Base-by-base conservation (phyloP, 495 filamentous ascomycete species). In the Polyplosphaeria fusca region DNA sequence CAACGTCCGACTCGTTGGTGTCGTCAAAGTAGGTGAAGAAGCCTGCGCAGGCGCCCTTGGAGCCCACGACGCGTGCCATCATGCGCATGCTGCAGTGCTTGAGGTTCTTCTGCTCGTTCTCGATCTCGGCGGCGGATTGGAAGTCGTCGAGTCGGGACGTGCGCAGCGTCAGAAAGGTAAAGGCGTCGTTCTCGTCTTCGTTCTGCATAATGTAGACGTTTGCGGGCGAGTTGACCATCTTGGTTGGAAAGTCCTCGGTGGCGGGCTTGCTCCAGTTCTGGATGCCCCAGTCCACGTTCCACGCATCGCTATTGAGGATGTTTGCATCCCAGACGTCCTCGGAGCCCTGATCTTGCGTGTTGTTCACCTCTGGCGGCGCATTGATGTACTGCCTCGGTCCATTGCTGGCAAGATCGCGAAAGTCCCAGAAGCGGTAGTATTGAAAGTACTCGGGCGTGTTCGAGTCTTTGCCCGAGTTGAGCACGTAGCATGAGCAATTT, bases 391-490 rank as follows among this genome's bases (percentile, higher is more conserved):
- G 58, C 3, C 57, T 7, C 76, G 77, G 13, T 70, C 70, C 14
- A 68, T 55, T 16, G n/a, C n/a, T n/a, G 38, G 48, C 35, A 27
- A 77, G 70, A 28, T 75, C 73, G 35, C 85, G 81, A 66, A 84
- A 89, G 71, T 89, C 86, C 72, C 78, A 85, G 68, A 88, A 82
- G 30, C 76, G 76, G 72, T 87, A 82, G 62, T 80, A 73, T 19
- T 74, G 75, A 67, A 86, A 88, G 71, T 81, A 86, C n/a, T 47
- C 28, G 7, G 57, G 57, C 3, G 57, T 48, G 16, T 49, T 49
- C 3, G 61, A 52, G 39, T 52, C 35, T 25, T 37, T 35, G 20
- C 52, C 56, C 14, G 57, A 52, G 32, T 49, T 32, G 30, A 61
- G 18, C 12, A 50, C 44, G 37, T 65, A 65, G 52, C 62, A 65